Conservation (phyloP, 2,329 filamentous ascomycete species). For the Apiospora saccharicola region DNA sequence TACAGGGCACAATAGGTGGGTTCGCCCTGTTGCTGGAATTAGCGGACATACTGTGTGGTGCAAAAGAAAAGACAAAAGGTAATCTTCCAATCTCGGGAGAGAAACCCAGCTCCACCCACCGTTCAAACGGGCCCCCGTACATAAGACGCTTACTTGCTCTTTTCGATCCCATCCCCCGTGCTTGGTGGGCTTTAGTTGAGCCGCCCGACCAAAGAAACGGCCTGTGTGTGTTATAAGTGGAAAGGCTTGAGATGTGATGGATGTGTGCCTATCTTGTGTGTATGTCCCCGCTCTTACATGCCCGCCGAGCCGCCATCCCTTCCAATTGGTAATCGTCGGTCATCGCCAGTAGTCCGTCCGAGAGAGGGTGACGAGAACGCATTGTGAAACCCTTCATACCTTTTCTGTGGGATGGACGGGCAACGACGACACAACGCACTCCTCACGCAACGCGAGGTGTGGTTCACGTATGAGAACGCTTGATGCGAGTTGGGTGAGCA, state of each 20-base stretch:
- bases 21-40: neutral
- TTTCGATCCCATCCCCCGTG: neutral
- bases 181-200: conserved; percentile 2
- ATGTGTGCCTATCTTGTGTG: neutral
- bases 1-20: neutral
- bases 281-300: neutral
- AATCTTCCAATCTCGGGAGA: conserved; percentile 21
- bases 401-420: neutral
- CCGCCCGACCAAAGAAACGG: neutral
- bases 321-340: neutral
- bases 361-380: neutral
- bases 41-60: conserved; percentile 16
- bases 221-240: no score
- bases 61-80: neutral
- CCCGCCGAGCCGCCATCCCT: conserved; percentile 7
- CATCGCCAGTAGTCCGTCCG: neutral
- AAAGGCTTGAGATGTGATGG: neutral
- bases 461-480: conserved; percentile 6
- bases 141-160: neutral
- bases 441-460: neutral
- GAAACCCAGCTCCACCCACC: neutral
- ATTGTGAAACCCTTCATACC: neutral
- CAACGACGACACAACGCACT: neutral
- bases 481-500: neutral
- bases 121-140: neutral